Base-by-base conservation (phyloP, 179 eudicot genomes). In the Amaranthus tricolor region DNA sequence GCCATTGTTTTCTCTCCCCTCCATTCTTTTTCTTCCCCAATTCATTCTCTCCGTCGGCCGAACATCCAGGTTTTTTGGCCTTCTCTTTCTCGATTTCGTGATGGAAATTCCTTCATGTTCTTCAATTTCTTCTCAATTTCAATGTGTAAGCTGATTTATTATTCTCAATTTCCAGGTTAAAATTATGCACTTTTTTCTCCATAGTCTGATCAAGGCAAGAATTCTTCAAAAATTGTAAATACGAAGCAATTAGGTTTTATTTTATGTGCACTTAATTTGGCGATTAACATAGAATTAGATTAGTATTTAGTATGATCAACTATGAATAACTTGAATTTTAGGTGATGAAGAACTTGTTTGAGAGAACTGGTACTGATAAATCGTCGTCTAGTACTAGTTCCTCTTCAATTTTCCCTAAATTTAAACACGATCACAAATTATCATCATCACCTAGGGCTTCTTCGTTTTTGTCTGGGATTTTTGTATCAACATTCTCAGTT, bases 301-400 rank as follows among this genome's bases (percentile, higher is more conserved):
- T n/a, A 72, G 40, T 68, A 59, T 31, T 66, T 67, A 73, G 70
- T 24, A 66, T 77, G 79, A 61, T 79, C 74, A 52, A 78, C 82
- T 59, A 75, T 76, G 79, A 75, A 66, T 58, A 73, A 50, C 75
- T 63, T 80, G 82, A 84, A 54, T 87, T 75, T 49, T 69, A 90
- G 96, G 92, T 90, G 74, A 86, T 93, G 95, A 89, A 87, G 90
- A 81, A 85, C 75, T 85, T 79, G 72, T 72, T 62, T 60, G 88
- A 86, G 60, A 78, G 83, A 70, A 76, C 81, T 84, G 75, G 74
- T 82, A 82, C 77, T 80, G 77, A 72, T 57, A 79, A 82, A 13
- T 69, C 72, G 78, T 73, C 80, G 59, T 61, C 81, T 73, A 45
- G 76, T 78, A 72, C 78, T 76, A 84, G 81, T 79, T 82, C 82